Base-by-base conservation (phyloP, 2,329 filamentous ascomycete genomes). In the Penicillium capsulatum region DNA sequence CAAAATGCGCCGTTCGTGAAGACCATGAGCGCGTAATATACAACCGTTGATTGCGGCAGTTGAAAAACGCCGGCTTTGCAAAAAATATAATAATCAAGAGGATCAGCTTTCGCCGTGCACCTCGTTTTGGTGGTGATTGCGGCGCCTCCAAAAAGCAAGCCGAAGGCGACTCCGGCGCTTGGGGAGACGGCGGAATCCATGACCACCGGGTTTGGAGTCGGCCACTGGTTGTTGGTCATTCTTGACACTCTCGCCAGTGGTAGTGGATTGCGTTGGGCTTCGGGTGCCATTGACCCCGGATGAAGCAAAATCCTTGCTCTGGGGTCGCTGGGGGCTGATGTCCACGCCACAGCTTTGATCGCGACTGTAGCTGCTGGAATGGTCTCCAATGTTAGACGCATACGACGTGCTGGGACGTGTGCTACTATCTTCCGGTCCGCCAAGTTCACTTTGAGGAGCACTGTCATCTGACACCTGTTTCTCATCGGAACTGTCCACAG, bases 101-200 rank as follows among this genome's bases (percentile, higher is more conserved):
- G 40, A 37, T 61, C 52, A 63, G n/a, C 52, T 57, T 38, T 62
- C 61, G 24, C 60, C 59, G 17, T 55, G 55, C 27, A 63, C 48
- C 36, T 63, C 60, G 13, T 57, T 54, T 17, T 59, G 55, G 35
- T 60, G 51, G 36, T 64, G 55, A 16, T 51, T 50, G 37, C 59
- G 60, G 31, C 64, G 63, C 37, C 61, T 64, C 66, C 66, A 68
- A 32, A 68, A 68, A 20, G 65, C 65, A 38, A 68, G 52, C 27
- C 66, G 61, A 30, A 68, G 53, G 10, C 66, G 61, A 39, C 65
- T 68, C 32, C 60, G 55, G 13, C 60, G 58, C 42, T 66, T 67
- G 10, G 59, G 58, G 29, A 67, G 49, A 35, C 51, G 50, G n/a
- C 55, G 57, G 17, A 43, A 40, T 14, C 56, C 54, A 42, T 44